Conservation (phyloP, 2,329 filamentous ascomycete species). For the Nothomitra cinnamomea region DNA sequence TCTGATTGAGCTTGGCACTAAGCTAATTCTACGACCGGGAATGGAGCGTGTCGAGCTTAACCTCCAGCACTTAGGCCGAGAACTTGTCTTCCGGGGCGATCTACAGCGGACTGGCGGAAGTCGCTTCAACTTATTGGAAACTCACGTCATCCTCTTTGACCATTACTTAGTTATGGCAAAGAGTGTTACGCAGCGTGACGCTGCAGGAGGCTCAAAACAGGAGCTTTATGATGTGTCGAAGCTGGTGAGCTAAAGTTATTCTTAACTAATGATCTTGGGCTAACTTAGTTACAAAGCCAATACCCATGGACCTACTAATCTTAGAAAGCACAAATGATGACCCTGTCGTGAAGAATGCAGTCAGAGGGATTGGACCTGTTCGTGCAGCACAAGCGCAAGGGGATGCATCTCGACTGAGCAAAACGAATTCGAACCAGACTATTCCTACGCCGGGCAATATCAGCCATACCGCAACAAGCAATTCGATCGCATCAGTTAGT, state of each 20-base stretch:
- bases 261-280: conserved; percentile 7
- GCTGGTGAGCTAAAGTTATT: conserved; percentile 35
- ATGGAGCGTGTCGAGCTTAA: conserved; percentile 81
- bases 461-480: conserved; percentile 49
- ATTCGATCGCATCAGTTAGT: conserved; percentile 39
- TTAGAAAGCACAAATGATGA: conserved; percentile 88
- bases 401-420: conserved; percentile 29
- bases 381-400: conserved; percentile 36
- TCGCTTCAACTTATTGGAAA: conserved; percentile 85
- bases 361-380: conserved; percentile 56
- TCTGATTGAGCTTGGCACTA: conserved; percentile 66
- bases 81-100: conserved; percentile 78
- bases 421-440: conserved; percentile 23
- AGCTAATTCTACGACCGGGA: conserved; percentile 69
- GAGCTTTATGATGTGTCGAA: conserved; percentile 84
- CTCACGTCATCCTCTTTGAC: conserved; percentile 84
- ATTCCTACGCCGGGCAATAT: conserved; percentile 32
- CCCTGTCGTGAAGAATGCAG: conserved; percentile 61
- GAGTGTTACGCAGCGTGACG: conserved; percentile 48
- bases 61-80: conserved; percentile 80
- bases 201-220: conserved; percentile 55
- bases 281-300: conserved; percentile 37
- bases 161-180: conserved; percentile 93
- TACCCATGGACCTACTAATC: conserved; percentile 90
- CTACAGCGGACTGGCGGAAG: conserved; percentile 77